Evolutionary conservation across 352 stramenopile genomes (phyloP), one percentile per base, ranked within the genome.

Genomic region (Pythium utonaiense): DNA sequence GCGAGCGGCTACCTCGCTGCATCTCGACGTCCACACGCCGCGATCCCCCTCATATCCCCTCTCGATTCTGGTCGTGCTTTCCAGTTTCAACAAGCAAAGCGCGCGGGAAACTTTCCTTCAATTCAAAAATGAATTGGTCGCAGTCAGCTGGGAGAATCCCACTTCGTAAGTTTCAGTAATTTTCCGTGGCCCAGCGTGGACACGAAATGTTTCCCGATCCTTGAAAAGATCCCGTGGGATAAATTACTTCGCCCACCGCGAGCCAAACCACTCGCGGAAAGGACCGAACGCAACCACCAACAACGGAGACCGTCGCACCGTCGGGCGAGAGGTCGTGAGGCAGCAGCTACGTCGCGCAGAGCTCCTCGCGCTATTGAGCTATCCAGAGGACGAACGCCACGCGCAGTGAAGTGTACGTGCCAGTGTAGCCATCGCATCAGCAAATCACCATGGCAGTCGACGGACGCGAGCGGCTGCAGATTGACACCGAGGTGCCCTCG

Each of bases 401-500:
- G 5, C 9, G 28, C 28, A 41, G 7, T n/a, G 34, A 10, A 47
- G 14, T 47, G 40, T 28, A 41, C 34, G 34, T 17, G 12, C 12
- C 12, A 41, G 17, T 47, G n/a, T 3, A 21, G 16, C 38, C 38
- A 45, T 25, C 41, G 16, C 19, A 5, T 33, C 28, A 5, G 9
- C 28, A 9, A 5, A 14, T 53, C 28, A 49, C 28, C 31, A 69
- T 56, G 50, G 27, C 51, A 16, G 55, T 62, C 47, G 48, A 66
- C 22, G 55, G 44, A 19, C 54, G 65, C 38, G 60, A 67, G 52
- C 66, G 66, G n/a, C 64, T 86, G 38, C 55, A 77, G 66, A 80
- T 90, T 65, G 78, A 90, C 67, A 87, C 78, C 36, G 80, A 92
- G 56, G 83, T 93, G 68, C 83, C 83, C 27, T 88, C 83, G n/a